Conservation (phyloP, 345 rosid species). For the Dimocarpus longan region DNA sequence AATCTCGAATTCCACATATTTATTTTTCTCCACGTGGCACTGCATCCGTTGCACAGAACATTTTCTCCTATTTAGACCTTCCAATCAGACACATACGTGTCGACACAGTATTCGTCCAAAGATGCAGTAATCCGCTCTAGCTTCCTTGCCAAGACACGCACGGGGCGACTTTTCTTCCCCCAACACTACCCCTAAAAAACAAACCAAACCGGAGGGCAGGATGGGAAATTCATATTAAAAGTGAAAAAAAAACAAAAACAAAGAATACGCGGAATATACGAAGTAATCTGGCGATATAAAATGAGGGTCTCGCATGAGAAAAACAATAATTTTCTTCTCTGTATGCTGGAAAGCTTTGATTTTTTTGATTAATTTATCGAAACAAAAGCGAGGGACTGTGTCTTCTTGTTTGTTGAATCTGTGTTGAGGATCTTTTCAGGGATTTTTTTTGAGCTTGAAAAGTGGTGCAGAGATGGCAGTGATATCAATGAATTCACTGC, state of each 20-base stretch:
- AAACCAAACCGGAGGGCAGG: neutral
- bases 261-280: conserved; percentile 14
- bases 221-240: neutral
- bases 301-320: neutral
- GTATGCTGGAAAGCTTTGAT: neutral
- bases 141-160: neutral
- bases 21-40: too few species aligned
- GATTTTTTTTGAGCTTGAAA: neutral
- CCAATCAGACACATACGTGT: neutral
- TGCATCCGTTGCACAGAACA: too few species aligned
- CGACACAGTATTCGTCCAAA: neutral
- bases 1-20: too few species aligned
- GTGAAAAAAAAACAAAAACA: neutral
- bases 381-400: neutral
- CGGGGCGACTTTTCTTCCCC: neutral
- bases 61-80: too few species aligned
- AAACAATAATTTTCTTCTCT: neutral
- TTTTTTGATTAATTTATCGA: neutral
- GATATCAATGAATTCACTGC: conserved; percentile 56
- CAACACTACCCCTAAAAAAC: neutral
- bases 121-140: neutral
- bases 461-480: conserved; percentile 39
- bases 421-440: neutral
- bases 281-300: neutral
- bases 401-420: neutral